Evolutionary conservation across 192 early-diverging fungal species (phyloP).

Genomic region (Coemansia sp.): DNA sequence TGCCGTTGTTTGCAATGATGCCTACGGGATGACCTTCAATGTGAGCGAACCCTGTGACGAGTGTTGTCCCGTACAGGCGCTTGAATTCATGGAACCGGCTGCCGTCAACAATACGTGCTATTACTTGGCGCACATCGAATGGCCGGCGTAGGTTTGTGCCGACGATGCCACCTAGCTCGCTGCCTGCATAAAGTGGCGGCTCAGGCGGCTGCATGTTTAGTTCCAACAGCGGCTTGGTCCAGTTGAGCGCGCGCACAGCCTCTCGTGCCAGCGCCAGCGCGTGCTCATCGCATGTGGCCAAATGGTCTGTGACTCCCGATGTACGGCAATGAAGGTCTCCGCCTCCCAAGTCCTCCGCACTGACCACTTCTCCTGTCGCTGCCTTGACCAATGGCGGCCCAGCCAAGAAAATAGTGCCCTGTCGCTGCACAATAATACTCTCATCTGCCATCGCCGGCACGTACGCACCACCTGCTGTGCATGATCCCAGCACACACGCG

Average conservation of each 20-base stretch:
- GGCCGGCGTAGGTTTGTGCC: conserved; percentile 86
- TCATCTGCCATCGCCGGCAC: conserved; percentile 99
- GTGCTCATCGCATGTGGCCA: conserved; percentile 83
- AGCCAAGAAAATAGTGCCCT: conserved; percentile 96
- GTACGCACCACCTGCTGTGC: conserved; percentile 96
- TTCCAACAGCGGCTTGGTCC: conserved; percentile 58
- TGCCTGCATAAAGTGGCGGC: conserved; percentile 75
- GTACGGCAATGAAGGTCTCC: conserved; percentile 91
- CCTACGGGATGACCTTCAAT: conserved; percentile 90
- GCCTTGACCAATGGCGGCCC: conserved; percentile 96
- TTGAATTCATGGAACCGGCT: conserved; percentile 92
- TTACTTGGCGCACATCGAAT: conserved; percentile 89
- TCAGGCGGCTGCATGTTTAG: conserved; percentile 58
- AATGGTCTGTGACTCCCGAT: conserved; percentile 95
- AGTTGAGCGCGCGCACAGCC: conserved; percentile 85
- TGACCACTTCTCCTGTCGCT: conserved; percentile 92
- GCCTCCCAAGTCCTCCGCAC: conserved; percentile 92
- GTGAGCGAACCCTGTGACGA: conserved; percentile 90
- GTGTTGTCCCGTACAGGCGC: conserved; percentile 81
- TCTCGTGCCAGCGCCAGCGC: conserved; percentile 81
- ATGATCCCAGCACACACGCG: conserved; percentile 96
- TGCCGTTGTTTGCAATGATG: conserved; percentile 94
- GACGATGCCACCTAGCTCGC: conserved; percentile 92
- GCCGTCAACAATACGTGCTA: conserved; percentile 93
- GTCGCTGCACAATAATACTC: conserved; percentile 90